Percentiles rank a stretch among this genome's conserved stretches.
These are phyloP conservation scores for Trifolium pratense DNA, from an alignment of 306 rosid species.

Conservation along the genomic window DNA sequence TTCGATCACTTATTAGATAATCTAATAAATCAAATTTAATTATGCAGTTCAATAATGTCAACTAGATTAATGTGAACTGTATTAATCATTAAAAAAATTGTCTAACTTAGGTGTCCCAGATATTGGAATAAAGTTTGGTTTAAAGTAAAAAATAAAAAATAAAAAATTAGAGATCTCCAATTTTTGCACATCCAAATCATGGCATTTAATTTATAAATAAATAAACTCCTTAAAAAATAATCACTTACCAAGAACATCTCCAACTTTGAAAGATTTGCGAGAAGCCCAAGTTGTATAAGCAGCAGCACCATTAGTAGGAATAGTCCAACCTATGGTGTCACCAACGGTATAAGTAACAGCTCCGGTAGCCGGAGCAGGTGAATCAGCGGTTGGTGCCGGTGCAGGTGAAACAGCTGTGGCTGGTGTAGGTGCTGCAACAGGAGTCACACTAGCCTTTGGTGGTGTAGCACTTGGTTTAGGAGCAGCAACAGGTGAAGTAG, in stretches of 20 bases:
- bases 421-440: slow-evolving; percentile 39
- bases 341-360: slow-evolving; percentile 49
- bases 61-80: no score
- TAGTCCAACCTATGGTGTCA: slow-evolving; percentile 37
- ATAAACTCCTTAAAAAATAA: neutral
- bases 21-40: no score
- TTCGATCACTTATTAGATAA: no score
- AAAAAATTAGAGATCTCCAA: neutral
- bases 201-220: no score
- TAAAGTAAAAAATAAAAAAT: no score
- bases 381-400: slow-evolving; percentile 12
- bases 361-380: slow-evolving; percentile 37
- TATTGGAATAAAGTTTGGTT: no score
- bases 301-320: slow-evolving; percentile 24
- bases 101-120: no score
- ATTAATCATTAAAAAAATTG: no score
- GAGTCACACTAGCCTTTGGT: slow-evolving; percentile 42
- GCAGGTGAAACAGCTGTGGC: slow-evolving; percentile 22
- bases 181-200: neutral
- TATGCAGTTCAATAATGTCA: no score
- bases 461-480: slow-evolving; percentile 48
- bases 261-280: slow-evolving; percentile 43
- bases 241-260: slow-evolving; percentile 46
- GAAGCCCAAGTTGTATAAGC: slow-evolving; percentile 43
- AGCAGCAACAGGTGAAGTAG: slow-evolving; percentile 53